Evolutionary conservation across 2,329 filamentous ascomycete genomes (phyloP), one percentile per base, ranked within the genome.

Genomic region (Aspergillus caelatus): DNA sequence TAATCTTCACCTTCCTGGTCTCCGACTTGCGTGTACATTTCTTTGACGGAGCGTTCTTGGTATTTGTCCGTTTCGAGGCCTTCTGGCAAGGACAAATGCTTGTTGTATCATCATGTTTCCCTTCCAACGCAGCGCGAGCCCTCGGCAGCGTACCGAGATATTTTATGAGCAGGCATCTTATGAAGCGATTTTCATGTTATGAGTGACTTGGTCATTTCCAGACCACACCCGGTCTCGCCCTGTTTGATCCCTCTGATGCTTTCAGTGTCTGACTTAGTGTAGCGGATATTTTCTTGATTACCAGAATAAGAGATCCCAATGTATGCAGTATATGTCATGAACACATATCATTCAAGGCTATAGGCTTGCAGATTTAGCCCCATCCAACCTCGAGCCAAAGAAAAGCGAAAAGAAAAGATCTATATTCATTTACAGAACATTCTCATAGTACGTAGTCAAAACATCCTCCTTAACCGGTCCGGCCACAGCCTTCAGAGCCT

Each of bases 401-500:
- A 54, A 16, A 46, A 45, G 7, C 39, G 50, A 14, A 55, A 5
- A 52, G 46, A 48, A 50, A 59, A 36, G 11, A 21, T 34, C 30
- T 26, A 45, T 26, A 41, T 34, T 48, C 32, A 52, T 54, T 72
- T 57, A 78, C 57, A 77, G 60, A 32, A 77, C 61, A 63, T 68
- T 80, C 69, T 79, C 76, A 67, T 71, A 80, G 60, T 70, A 79
- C 12, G 74, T 74, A 34, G 72, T 77, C 66, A 80, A 62, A 23
- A 77, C 66, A 71, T 79, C 78, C 61, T 77, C 77, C 67, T 71
- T 72, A 0, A 72, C 67, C 3, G 75, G 70, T 0, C 65, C 70
- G 4, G 68, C 73, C 60, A 76, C 69, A 21, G 74, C 74, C 68
- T 77, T 79, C 66, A 89, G 75, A 30, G 77, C 80, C 62, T 77